phyloP scores from a whole-genome alignment of 1,284 basidiomycete species.

The Schizophyllum amplum region DNA sequence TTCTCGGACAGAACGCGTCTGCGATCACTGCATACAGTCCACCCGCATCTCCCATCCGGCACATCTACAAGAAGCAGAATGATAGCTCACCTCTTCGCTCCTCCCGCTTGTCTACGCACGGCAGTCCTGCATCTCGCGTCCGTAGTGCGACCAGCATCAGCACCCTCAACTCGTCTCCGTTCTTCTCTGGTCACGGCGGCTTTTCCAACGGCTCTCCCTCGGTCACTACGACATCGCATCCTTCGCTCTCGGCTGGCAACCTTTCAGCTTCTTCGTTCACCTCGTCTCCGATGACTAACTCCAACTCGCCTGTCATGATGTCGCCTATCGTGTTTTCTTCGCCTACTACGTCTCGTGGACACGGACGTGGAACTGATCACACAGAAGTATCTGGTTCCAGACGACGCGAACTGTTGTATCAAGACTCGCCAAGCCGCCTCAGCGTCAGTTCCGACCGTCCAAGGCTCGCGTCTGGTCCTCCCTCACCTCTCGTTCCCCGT shows the following conservation, averaged over 20 bases:
- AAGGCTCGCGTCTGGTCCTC: too few relatives aligned
- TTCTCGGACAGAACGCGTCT: neutral
- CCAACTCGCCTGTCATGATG: constrained; percentile 11
- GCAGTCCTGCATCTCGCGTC: constrained; percentile 7
- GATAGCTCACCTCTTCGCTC: neutral
- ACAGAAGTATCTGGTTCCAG: too few relatives aligned
- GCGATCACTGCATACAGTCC: neutral
- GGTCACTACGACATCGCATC: neutral
- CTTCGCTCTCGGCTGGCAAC: neutral
- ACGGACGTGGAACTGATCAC: too few relatives aligned
- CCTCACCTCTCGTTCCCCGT: too few relatives aligned
- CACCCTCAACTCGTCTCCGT: constrained; percentile 3
- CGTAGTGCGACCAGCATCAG: neutral
- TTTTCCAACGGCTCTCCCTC: neutral
- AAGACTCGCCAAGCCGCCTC: too few relatives aligned
- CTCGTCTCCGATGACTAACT: constrained; percentile 1
- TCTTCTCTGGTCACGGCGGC: neutral
- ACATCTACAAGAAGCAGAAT: neutral
- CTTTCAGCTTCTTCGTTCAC: constrained; percentile 3
- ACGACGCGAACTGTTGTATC: too few relatives aligned
- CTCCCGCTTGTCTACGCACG: constrained; percentile 1
- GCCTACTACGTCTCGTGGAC: constrained; percentile 22
- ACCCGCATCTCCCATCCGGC: neutral
- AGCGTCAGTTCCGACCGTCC: too few relatives aligned
- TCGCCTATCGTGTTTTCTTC: constrained; percentile 26